phyloP scores from a whole-genome alignment of 768 basidiomycete species.

The Coprinopsis strossmayeri region DNA sequence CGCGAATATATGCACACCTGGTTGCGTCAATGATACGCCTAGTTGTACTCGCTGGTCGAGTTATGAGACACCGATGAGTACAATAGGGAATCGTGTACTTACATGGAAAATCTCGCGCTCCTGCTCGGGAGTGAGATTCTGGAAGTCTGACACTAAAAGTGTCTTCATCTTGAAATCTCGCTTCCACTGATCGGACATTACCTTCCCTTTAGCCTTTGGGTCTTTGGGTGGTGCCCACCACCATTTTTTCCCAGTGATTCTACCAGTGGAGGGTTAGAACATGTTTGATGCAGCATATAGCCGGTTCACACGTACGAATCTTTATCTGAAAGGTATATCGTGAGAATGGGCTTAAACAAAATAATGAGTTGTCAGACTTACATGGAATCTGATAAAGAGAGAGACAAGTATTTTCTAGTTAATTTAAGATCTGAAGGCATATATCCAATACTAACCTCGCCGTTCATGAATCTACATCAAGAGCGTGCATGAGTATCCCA shows the following conservation, averaged over 20 bases:
- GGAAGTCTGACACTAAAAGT: slow-evolving; percentile 68
- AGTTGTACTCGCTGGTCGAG: slow-evolving; percentile 60
- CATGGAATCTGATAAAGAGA: slow-evolving; percentile 23
- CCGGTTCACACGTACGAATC: slow-evolving; percentile 23
- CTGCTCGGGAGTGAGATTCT: slow-evolving; percentile 43
- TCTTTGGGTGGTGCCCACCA: slow-evolving; percentile 14
- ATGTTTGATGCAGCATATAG: too few species aligned
- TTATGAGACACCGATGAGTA: background rate
- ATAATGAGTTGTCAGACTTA: too few species aligned
- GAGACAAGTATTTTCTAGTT: slow-evolving; percentile 38
- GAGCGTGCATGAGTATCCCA: too few species aligned
- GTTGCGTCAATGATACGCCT: slow-evolving; percentile 69
- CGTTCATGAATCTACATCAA: slow-evolving; percentile 55
- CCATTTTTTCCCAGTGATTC: slow-evolving; percentile 16
- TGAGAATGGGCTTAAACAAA: too few species aligned
- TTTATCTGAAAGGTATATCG: too few species aligned
- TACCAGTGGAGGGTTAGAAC: slow-evolving; percentile 10
- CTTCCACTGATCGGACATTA: slow-evolving; percentile 17
- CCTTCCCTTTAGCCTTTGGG: slow-evolving; percentile 11
- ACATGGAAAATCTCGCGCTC: slow-evolving; percentile 74
- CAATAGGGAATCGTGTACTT: slow-evolving; percentile 20
- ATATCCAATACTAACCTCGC: slow-evolving; percentile 37
- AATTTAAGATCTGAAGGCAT: slow-evolving; percentile 6
- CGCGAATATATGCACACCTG: slow-evolving; percentile 29
- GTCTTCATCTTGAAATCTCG: slow-evolving; percentile 43